Evolutionary conservation across 2,329 filamentous ascomycete genomes (phyloP).

Genomic region (Penicillium expansum): DNA sequence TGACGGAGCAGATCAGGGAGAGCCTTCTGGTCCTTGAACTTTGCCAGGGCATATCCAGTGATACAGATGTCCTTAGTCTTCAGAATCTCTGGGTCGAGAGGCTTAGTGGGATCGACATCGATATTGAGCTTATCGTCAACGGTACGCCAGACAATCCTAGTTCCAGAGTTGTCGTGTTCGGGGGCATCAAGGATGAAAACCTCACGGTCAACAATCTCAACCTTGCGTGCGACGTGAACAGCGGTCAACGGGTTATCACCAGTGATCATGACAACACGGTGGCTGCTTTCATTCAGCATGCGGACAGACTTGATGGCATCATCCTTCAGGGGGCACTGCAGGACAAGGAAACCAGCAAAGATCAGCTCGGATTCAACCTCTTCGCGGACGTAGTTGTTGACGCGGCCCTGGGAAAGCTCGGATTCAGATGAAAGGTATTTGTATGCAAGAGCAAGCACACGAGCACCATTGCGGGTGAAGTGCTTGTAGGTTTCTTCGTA

Average conservation of each 20-base stretch:
- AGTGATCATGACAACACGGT: slow-evolving; percentile 98
- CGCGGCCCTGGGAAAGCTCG: slow-evolving; percentile 77
- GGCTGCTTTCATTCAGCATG: slow-evolving; percentile 98
- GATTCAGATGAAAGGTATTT: slow-evolving; percentile 81
- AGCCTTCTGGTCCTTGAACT: slow-evolving; percentile 78
- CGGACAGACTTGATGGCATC: slow-evolving; percentile 91
- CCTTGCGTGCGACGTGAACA: slow-evolving; percentile 89
- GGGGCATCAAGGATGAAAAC: slow-evolving; percentile 93
- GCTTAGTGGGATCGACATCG: slow-evolving; percentile 76
- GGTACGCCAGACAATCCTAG: slow-evolving; percentile 88
- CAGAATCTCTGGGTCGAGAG: slow-evolving; percentile 77
- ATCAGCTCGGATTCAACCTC: slow-evolving; percentile 79
- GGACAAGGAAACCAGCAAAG: slow-evolving; percentile 92
- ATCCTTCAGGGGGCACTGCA: slow-evolving; percentile 94
- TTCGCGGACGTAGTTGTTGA: slow-evolving; percentile 93
- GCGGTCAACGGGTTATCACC: slow-evolving; percentile 97
- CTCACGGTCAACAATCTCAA: slow-evolving; percentile 96
- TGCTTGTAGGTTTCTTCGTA: slow-evolving; percentile 99
- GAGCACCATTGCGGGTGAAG: slow-evolving; percentile 91
- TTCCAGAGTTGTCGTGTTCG: slow-evolving; percentile 77
- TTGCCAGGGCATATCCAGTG: slow-evolving; percentile 87
- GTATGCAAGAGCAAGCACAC: slow-evolving; percentile 89
- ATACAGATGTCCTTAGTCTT: slow-evolving; percentile 88
- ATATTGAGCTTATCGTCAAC: slow-evolving; percentile 87
- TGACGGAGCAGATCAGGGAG: slow-evolving; percentile 77